Percentiles rank a stretch among this genome's conserved stretches.
Evolutionary conservation across 192 early-diverging fungal genomes (phyloP).

Genomic region (Funneliformis geosporum): DNA sequence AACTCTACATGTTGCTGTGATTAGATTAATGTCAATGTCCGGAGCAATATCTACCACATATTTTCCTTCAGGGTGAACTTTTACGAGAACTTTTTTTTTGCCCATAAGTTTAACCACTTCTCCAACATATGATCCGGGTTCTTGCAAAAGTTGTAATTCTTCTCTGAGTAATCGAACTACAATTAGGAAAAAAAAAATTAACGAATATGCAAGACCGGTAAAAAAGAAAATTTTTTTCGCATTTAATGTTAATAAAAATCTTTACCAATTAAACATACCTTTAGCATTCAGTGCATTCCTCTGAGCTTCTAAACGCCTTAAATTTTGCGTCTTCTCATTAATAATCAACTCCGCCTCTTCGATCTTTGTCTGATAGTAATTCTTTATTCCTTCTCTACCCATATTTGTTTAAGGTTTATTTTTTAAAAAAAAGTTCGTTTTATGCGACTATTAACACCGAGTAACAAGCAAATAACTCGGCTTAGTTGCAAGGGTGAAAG

Average conservation of each 20-base stretch:
- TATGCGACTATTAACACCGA: not conserved
- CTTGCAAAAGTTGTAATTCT: slow-evolving; percentile 95
- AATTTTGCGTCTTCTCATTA: slow-evolving; percentile 90
- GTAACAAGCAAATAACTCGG: too few species aligned
- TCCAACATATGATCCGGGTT: slow-evolving; percentile 93
- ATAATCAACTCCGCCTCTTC: slow-evolving; percentile 88
- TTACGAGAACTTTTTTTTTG: slow-evolving; percentile 91
- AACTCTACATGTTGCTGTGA: slow-evolving; percentile 91
- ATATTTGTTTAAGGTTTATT: slow-evolving; percentile 19
- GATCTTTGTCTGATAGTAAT: slow-evolving; percentile 77
- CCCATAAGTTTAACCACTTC: slow-evolving; percentile 99
- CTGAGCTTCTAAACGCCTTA: slow-evolving; percentile 97
- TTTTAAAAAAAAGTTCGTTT: not conserved
- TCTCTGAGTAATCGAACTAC: slow-evolving; percentile 93
- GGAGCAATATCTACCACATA: slow-evolving; percentile 96
- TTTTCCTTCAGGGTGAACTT: slow-evolving; percentile 96
- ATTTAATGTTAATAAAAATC: too few species aligned
- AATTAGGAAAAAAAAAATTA: slow-evolving; percentile 2
- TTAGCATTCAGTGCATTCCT: slow-evolving; percentile 96
- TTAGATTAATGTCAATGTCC: slow-evolving; percentile 85
- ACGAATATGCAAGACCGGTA: not conserved
- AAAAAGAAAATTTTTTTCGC: not conserved
- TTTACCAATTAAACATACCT: slow-evolving; percentile 50
- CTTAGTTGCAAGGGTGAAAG: too few species aligned
- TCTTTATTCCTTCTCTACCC: slow-evolving; percentile 65